Percentiles rank a stretch among this genome's conserved stretches.
Evolutionary conservation across 2,329 filamentous ascomycete genomes (phyloP).

Genomic region (Talaromyces sp.): DNA sequence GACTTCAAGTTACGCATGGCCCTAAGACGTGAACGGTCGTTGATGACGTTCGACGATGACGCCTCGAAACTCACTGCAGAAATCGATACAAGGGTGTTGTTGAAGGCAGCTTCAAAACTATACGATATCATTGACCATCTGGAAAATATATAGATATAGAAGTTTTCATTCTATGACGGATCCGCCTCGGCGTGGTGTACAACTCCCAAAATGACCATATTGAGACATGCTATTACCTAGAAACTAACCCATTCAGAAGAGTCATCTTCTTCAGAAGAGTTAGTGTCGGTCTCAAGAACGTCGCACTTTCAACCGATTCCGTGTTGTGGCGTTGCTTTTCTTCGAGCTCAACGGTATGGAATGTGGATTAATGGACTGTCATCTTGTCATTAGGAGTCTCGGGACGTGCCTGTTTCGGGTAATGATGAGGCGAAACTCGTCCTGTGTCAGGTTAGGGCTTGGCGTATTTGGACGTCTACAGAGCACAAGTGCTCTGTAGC

Average conservation of each 20-base stretch:
- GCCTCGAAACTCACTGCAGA: too few species aligned
- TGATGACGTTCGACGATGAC: too few species aligned
- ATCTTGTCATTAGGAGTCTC: neutral
- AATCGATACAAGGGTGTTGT: too few species aligned
- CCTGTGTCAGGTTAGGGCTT: neutral
- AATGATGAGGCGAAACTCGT: conserved; percentile 8
- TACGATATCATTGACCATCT: too few species aligned
- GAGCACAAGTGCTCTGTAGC: too few species aligned
- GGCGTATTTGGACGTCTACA: neutral
- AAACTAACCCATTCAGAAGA: neutral
- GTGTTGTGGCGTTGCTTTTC: neutral
- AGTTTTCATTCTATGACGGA: too few species aligned
- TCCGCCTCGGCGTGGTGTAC: too few species aligned
- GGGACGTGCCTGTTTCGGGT: conserved; percentile 2
- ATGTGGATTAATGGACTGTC: neutral
- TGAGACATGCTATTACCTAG: neutral
- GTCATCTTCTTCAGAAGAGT: neutral
- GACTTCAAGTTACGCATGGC: too few species aligned
- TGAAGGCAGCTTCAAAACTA: too few species aligned
- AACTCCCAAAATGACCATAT: neutral
- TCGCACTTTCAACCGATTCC: neutral
- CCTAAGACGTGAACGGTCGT: too few species aligned
- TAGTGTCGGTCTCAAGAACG: neutral
- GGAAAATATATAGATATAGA: too few species aligned
- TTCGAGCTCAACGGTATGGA: neutral